These are phyloP conservation scores for Emericellopsis terricola DNA, from an alignment of 495 filamentous ascomycete species.

Conservation along the genomic window DNA sequence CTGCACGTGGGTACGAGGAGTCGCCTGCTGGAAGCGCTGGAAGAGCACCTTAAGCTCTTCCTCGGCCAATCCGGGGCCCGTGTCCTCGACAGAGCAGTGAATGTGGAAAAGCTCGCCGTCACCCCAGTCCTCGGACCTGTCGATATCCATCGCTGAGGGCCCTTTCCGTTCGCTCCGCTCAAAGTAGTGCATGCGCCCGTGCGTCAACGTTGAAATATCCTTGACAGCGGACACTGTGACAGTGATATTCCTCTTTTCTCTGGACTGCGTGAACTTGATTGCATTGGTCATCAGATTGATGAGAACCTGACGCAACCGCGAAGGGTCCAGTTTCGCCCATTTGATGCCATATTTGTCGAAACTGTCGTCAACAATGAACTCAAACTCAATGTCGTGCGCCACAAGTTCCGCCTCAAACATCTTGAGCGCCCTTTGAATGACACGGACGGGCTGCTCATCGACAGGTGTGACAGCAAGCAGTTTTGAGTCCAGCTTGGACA, in stretches of 20 bases:
- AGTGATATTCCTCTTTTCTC: conserved; percentile 39
- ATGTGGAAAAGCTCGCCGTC: conserved; percentile 48
- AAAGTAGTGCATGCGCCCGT: conserved; percentile 28
- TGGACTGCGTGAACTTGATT: conserved; percentile 59
- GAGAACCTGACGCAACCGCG: conserved; percentile 57
- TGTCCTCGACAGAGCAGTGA: conserved; percentile 60
- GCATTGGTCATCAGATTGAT: conserved; percentile 68
- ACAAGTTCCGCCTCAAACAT: conserved; percentile 73
- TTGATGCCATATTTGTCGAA: conserved; percentile 44
- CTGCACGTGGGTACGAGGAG: conserved; percentile 56
- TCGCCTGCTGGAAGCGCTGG: conserved; percentile 63
- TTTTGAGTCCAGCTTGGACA: conserved; percentile 74
- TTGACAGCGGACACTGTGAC: conserved; percentile 52
- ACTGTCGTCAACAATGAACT: conserved; percentile 46
- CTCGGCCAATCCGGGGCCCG: conserved; percentile 56
- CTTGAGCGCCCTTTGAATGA: conserved; percentile 50
- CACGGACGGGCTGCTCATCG: conserved; percentile 46
- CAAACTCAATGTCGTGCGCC: conserved; percentile 50
- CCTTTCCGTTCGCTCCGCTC: conserved; percentile 26
- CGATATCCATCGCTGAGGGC: not conserved
- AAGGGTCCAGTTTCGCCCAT: conserved; percentile 67
- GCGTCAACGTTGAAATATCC: conserved; percentile 25
- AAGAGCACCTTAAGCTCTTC: conserved; percentile 62
- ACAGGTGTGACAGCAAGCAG: conserved; percentile 60
- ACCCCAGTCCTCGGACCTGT: conserved; percentile 46